phyloP scores from a whole-genome alignment of 495 filamentous ascomycete genomes.

The Penicillium lividum region DNA sequence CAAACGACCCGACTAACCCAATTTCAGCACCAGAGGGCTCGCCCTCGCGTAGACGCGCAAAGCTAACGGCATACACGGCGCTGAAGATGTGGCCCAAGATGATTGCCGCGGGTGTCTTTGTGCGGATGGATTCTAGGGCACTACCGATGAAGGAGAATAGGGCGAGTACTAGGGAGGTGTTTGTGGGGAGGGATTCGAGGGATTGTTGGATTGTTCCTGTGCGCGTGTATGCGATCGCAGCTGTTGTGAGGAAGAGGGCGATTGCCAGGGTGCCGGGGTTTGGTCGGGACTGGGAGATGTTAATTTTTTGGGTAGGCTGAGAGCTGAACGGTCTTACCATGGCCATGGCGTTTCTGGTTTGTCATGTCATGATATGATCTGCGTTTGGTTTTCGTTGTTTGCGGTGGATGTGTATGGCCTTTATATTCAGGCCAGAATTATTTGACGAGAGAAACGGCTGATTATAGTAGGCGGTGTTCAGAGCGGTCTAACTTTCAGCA shows the following conservation, averaged over 20 bases:
- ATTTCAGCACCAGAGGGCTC: slow-evolving; percentile 3
- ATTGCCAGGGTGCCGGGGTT: slow-evolving; percentile 1
- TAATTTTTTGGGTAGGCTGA: not conserved
- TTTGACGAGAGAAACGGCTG: no score
- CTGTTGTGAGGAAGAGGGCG: slow-evolving; percentile 1
- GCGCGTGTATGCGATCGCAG: slow-evolving; percentile 6
- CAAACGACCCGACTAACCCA: not conserved
- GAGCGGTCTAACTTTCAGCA: no score
- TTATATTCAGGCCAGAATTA: no score
- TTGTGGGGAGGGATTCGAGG: slow-evolving; percentile 6
- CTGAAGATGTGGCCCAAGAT: slow-evolving; percentile 4
- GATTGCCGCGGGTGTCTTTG: not conserved
- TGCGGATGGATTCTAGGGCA: slow-evolving; percentile 1
- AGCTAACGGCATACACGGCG: slow-evolving; percentile 1
- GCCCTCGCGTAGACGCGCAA: slow-evolving; percentile 2
- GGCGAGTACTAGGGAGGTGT: not conserved
- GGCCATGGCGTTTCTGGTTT: not conserved
- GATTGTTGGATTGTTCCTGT: slow-evolving; percentile 6
- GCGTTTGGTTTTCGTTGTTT: no score
- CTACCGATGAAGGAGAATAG: slow-evolving; percentile 4
- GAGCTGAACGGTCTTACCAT: not conserved
- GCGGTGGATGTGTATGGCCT: no score
- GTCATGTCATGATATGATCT: no score
- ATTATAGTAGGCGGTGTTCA: no score
- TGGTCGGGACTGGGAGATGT: not conserved